Conservation (phyloP, 2,329 filamentous ascomycete species). For the Daldinia sp. region DNA sequence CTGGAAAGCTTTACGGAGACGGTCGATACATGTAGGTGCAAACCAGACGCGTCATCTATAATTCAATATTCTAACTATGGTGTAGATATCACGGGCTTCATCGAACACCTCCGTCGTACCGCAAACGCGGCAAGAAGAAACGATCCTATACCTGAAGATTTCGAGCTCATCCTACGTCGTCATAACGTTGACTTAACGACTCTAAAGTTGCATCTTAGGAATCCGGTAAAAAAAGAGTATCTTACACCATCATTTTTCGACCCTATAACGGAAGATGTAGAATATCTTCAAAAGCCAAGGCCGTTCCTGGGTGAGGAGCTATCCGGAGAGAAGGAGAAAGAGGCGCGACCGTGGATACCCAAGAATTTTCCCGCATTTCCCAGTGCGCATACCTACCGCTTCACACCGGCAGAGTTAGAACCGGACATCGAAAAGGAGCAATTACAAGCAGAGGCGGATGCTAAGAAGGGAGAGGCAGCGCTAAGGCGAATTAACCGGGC, state of each 20-base stretch:
- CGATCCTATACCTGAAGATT: constrained; percentile 68
- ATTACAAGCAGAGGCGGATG: constrained; percentile 69
- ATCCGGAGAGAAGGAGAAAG: constrained; percentile 69
- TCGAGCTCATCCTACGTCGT: constrained; percentile 63
- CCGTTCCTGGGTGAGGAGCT: constrained; percentile 66
- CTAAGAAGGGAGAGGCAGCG: constrained; percentile 72
- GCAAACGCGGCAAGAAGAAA: constrained; percentile 64
- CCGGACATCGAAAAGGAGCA: constrained; percentile 66
- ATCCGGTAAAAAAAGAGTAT: constrained; percentile 60
- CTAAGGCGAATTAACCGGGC: constrained; percentile 70
- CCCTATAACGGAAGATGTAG: constrained; percentile 55
- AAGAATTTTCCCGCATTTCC: constrained; percentile 71
- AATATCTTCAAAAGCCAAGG: constrained; percentile 56
- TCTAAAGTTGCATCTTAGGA: constrained; percentile 68
- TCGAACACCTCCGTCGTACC: constrained; percentile 61
- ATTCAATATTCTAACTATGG: constrained; percentile 44
- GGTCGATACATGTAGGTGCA: constrained; percentile 68
- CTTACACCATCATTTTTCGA: constrained; percentile 56
- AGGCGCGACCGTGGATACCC: constrained; percentile 68
- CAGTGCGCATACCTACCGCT: constrained; percentile 73
- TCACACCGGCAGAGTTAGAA: constrained; percentile 61
- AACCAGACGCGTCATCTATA: not conserved
- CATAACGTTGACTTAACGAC: constrained; percentile 65
- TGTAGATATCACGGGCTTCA: constrained; percentile 63
- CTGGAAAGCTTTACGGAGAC: constrained; percentile 68